Evolutionary conservation across 768 basidiomycete genomes (phyloP), one percentile per base, ranked within the genome.

Genomic region (Lepiota venenata): DNA sequence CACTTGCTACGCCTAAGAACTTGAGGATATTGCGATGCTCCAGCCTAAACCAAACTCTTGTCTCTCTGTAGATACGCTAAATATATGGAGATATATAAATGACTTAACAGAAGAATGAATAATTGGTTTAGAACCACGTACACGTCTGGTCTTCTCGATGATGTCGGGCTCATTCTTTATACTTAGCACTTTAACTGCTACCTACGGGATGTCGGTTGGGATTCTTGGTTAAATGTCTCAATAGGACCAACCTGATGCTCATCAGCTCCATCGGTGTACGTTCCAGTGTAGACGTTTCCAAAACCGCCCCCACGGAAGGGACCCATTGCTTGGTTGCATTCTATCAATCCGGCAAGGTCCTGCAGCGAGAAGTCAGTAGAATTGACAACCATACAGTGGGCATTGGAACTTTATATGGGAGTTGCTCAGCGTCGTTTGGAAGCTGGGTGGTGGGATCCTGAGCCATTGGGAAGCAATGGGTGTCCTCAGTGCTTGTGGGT

Each of bases 151-250:
- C 18, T 40, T 47, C 15, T 40, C 41, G 9, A 39, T 36, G 20
- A 22, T 16, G 15, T 52, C 44, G 11, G 7, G n/a, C 1, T 32
- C 48, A 9, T n/a, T 38, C 2, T 37, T 20, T 38, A 50, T 52
- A 7, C 61, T 56, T 32, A 62, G 57, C 21, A 57, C 40, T 38
- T 62, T 62, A 50, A 62, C 52, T 14, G 61, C 61, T 15, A 62
- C 59, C 61, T 62, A 11, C 16, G 8, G 21, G 29, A 14, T 37
- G 9, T 29, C 20, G 20, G 35, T 37, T 22, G 37, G 9, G 18
- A 22, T 16, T 38, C 16, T 29, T 8, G 25, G 25, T 32, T 8
- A 32, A 32, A 32, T 11, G 32, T 32, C 32, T 32, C 9, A 11
- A 5, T 25, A 25, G 25, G 8, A 32, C 32, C 9, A 32, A 11